These are phyloP conservation scores for Acephala macrosclerotiorum DNA, from an alignment of 2,329 filamentous ascomycete genomes.

Conservation along the genomic window DNA sequence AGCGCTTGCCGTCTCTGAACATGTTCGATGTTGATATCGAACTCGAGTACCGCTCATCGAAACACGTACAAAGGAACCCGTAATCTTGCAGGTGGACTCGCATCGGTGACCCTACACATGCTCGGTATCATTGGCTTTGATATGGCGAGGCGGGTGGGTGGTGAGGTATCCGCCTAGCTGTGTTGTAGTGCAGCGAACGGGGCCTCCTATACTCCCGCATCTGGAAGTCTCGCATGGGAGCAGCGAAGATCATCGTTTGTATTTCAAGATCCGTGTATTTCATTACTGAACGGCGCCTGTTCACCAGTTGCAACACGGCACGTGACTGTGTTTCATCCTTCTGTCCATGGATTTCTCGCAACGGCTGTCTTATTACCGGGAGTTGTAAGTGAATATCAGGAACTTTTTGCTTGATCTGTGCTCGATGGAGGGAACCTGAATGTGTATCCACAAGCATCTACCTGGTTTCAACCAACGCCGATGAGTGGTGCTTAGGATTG, in stretches of 20 bases:
- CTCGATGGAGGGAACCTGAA: no score
- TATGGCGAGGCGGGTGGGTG: neutral
- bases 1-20: neutral
- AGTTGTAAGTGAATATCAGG: neutral
- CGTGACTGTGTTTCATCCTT: neutral
- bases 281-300: no score
- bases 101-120: neutral
- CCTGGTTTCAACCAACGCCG: neutral
- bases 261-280: no score
- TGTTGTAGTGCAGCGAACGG: neutral
- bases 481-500: neutral
- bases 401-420: no score
- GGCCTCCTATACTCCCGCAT: neutral
- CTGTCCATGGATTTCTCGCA: neutral
- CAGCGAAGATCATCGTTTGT: neutral
- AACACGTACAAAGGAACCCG: neutral
- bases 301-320: no score
- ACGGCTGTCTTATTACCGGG: neutral
- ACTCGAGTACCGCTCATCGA: neutral
- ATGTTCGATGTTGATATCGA: neutral
- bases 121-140: neutral
- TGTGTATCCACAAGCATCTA: neutral
- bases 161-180: neutral
- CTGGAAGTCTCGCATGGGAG: neutral
- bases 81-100: neutral